Conservation (phyloP, 2,329 filamentous ascomycete species). For the Ceratocystis huliohia region DNA sequence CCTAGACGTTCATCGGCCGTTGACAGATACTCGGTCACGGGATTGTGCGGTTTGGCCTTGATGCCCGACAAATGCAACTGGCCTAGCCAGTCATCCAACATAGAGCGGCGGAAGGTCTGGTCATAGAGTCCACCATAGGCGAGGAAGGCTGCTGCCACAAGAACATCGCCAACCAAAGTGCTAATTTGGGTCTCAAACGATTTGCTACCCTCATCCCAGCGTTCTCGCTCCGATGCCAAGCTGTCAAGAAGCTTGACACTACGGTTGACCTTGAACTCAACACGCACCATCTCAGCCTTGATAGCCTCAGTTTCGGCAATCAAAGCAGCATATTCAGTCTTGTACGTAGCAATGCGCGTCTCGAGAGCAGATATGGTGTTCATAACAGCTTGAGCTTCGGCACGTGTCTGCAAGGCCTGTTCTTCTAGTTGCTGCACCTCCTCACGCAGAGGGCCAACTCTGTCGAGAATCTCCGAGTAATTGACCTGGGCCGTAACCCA, state of each 20-base stretch:
- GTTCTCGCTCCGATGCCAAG: constrained; percentile 77
- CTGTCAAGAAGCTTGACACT: constrained; percentile 91
- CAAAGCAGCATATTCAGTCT: constrained; percentile 85
- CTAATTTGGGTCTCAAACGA: constrained; percentile 97
- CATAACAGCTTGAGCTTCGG: constrained; percentile 81
- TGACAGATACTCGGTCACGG: constrained; percentile 90
- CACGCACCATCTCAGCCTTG: constrained; percentile 89
- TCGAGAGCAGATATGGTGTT: constrained; percentile 76
- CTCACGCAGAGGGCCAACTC: constrained; percentile 80
- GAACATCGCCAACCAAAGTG: constrained; percentile 87
- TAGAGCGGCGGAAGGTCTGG: constrained; percentile 92
- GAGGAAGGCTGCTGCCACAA: constrained; percentile 92
- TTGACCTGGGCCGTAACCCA: constrained; percentile 96
- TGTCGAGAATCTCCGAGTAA: constrained; percentile 93
- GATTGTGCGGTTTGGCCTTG: constrained; percentile 83
- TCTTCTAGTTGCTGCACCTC: constrained; percentile 82
- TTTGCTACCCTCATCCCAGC: constrained; percentile 95
- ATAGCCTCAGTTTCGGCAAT: constrained; percentile 97
- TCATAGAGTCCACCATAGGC: constrained; percentile 96
- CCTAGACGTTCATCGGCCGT: constrained; percentile 87
- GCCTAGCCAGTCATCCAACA: constrained; percentile 95
- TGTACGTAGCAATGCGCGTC: constrained; percentile 85
- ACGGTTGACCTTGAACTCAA: constrained; percentile 95
- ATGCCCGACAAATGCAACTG: constrained; percentile 90
- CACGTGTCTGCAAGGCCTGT: constrained; percentile 80